Evolutionary conservation across 2,329 filamentous ascomycete species (phyloP).

Genomic region (Dothiorella sarmentorum): DNA sequence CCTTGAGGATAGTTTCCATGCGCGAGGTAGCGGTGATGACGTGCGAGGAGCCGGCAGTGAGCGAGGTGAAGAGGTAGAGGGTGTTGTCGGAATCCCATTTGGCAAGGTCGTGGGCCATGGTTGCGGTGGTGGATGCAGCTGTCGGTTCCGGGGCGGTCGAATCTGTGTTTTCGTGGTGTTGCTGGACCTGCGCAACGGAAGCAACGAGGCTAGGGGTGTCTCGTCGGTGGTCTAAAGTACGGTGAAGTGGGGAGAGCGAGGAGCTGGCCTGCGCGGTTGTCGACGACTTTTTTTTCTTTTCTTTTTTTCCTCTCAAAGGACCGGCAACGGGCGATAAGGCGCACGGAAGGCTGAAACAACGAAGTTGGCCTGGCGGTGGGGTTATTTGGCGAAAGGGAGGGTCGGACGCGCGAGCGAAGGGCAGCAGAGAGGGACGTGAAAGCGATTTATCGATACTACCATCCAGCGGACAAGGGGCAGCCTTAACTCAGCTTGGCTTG

Average conservation of each 20-base stretch:
- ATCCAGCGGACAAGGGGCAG: conserved; percentile 11
- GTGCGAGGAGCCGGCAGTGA: conserved; percentile 92
- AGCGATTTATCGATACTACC: conserved; percentile 1
- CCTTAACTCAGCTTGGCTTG: neutral
- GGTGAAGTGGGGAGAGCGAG: too few relatives aligned
- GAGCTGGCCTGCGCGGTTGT: too few relatives aligned
- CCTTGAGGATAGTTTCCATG: conserved; percentile 92
- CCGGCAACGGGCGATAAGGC: neutral
- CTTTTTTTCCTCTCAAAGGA: neutral
- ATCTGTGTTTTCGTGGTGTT: neutral
- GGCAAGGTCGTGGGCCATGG: conserved; percentile 39
- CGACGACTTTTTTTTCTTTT: neutral
- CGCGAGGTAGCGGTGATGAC: conserved; percentile 95
- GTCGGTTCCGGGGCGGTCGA: neutral
- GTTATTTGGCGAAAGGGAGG: conserved; percentile 15
- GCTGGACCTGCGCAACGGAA: too few relatives aligned
- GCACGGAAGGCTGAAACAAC: conserved; percentile 11
- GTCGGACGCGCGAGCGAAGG: conserved; percentile 1
- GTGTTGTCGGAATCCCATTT: conserved; percentile 46
- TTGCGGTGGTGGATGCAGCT: neutral
- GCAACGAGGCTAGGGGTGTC: neutral
- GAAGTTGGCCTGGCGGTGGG: conserved; percentile 4
- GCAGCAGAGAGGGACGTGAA: neutral
- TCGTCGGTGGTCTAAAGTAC: neutral
- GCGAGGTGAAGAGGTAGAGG: conserved; percentile 92